A percentile compares a stretch with the other conserved stretches of the same genome.
Conservation (phyloP, 441 rosid species). For the Aleurites moluccanus region DNA sequence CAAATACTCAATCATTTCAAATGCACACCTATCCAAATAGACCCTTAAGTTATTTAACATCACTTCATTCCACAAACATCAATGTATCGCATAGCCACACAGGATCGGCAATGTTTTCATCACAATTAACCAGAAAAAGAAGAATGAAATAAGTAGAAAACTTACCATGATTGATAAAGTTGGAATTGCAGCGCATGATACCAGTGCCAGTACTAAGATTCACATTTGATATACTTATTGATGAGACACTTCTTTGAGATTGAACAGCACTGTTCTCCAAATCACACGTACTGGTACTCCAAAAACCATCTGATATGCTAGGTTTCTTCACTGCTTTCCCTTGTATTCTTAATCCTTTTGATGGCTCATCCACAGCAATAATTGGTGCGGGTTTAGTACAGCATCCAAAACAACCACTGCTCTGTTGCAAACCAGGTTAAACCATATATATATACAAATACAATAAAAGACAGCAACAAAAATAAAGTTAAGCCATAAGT, state of each 20-base stretch:
- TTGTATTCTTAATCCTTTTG: slow-evolving; percentile 60
- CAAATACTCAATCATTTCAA: no score
- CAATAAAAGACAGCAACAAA: neutral
- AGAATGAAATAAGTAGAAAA: neutral
- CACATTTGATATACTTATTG: slow-evolving; percentile 41
- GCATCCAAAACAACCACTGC: slow-evolving; percentile 85
- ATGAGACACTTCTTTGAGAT: slow-evolving; percentile 63
- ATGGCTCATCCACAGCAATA: slow-evolving; percentile 65
- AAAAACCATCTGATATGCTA: slow-evolving; percentile 49
- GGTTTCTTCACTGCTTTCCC: slow-evolving; percentile 47
- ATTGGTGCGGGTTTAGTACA: slow-evolving; percentile 49
- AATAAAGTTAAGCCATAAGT: neutral
- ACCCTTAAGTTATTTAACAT: neutral
- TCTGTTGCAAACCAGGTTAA: slow-evolving; percentile 41
- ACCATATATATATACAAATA: slow-evolving; percentile 17
- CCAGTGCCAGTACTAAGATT: slow-evolving; percentile 31
- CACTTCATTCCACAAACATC: neutral
- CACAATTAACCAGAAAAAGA: neutral
- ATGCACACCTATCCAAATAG: no score
- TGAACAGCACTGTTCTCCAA: slow-evolving; percentile 53
- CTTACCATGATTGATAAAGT: slow-evolving; percentile 62
- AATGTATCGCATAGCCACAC: neutral
- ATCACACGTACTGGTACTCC: slow-evolving; percentile 56
- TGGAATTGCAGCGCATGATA: slow-evolving; percentile 37
- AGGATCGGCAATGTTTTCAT: neutral